Conservation (phyloP, 768 basidiomycete species). For the Psilocybe sp. region DNA sequence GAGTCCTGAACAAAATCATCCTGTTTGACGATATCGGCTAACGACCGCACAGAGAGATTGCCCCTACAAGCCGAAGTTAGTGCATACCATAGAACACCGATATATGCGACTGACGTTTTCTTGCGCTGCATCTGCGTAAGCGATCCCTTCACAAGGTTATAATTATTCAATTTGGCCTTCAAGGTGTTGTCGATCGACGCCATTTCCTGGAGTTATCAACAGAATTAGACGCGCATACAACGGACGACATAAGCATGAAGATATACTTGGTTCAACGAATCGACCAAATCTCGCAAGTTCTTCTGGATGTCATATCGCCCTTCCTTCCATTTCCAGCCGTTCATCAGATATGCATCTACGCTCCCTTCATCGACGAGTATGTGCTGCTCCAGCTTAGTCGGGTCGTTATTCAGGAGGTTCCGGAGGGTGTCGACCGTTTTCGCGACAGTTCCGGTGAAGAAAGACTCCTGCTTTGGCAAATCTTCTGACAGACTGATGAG, state of each 20-base stretch:
- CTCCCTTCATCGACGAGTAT: slow-evolving; percentile 75
- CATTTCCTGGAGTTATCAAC: slow-evolving; percentile 68
- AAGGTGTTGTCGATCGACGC: slow-evolving; percentile 90
- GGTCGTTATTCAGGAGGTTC: slow-evolving; percentile 86
- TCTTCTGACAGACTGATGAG: slow-evolving; percentile 89
- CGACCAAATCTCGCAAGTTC: slow-evolving; percentile 80
- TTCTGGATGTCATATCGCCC: slow-evolving; percentile 85
- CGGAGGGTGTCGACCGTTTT: slow-evolving; percentile 94
- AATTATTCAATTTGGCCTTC: slow-evolving; percentile 87
- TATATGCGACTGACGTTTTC: slow-evolving; percentile 60
- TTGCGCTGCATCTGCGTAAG: slow-evolving; percentile 91
- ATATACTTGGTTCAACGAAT: slow-evolving; percentile 79
- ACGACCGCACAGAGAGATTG: slow-evolving; percentile 87
- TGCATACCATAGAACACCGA: not conserved
- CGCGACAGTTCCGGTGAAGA: slow-evolving; percentile 84
- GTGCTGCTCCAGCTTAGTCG: slow-evolving; percentile 70
- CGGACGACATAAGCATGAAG: not conserved
- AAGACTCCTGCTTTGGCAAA: slow-evolving; percentile 85
- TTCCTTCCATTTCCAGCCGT: slow-evolving; percentile 90
- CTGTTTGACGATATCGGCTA: slow-evolving; percentile 80
- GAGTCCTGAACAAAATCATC: slow-evolving; percentile 85
- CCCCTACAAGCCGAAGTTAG: slow-evolving; percentile 51
- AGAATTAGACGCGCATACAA: slow-evolving; percentile 2
- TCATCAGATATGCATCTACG: slow-evolving; percentile 78
- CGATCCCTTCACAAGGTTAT: slow-evolving; percentile 92